Evolutionary conservation across 352 stramenopile genomes (phyloP), one percentile per base, ranked within the genome.

Genomic region (Proteromonas lacertae): DNA sequence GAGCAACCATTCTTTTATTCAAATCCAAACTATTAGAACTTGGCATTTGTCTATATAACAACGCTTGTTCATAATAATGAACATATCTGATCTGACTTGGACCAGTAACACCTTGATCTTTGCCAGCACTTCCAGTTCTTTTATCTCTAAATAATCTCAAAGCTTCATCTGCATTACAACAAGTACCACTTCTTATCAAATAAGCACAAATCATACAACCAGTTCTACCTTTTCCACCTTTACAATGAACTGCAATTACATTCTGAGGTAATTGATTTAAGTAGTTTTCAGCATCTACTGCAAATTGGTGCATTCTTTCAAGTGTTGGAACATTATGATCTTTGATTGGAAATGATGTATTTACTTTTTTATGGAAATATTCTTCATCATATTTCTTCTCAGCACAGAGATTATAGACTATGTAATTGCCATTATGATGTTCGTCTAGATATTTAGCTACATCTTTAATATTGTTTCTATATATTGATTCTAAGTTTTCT

Each of bases 351-450:
- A 40, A 53, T 5, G 19, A 13, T 13, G 23, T 14, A 16, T 32
- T 21, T 16, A 35, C 40, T 29, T 52, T 25, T 26, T 45, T 50
- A 16, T 48, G 16, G 2, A 33, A 14, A 26, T 19, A 20, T 10
- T 37, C 23, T 30, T 46, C 45, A 26, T 21, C 16, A 22, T 33
- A 14, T n/a, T n/a, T n/a, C n/a, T n/a, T n/a, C 47, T 87, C 71
- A 4, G 59, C 65, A 47, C 70, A 64, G 25, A 87, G 59, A 36
- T 87, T 87, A 54, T 82, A 84, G 30, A 87, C 62, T 32, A 64
- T 69, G 46, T 81, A 81, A 31, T 55, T 53, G 23, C 48, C 51
- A 1, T 51, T 28, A 44, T 87, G 69, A 22, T 62, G 60, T 21
- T 57, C 53, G 41, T 80, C 62, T 29, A 87, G 74, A 46, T 83